Percentiles rank a stretch among this genome's conserved stretches.
These are phyloP conservation scores for Neofusicoccum umdonicola DNA, from an alignment of 2,329 filamentous ascomycete genomes.

Conservation along the genomic window DNA sequence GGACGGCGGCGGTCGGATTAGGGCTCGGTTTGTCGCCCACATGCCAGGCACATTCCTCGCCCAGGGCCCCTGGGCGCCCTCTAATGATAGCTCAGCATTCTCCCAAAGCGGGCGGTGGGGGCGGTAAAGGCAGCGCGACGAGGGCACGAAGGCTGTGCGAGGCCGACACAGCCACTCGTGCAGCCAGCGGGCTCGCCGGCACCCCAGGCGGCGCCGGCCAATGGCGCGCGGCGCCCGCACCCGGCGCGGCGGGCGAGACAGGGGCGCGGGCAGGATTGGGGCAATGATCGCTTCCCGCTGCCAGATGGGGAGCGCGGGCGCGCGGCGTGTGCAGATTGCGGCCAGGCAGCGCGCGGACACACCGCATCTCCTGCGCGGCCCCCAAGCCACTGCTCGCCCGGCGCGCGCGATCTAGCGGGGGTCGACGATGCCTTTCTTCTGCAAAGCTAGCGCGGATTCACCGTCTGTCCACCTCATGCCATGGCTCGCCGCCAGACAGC, in stretches of 20 bases:
- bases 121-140: slow-evolving; percentile 11
- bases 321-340: slow-evolving; percentile 17
- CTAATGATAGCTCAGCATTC: slow-evolving; percentile 16
- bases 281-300: slow-evolving; percentile 19
- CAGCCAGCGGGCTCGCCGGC: slow-evolving; percentile 5
- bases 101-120: slow-evolving; percentile 15
- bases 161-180: slow-evolving; percentile 10
- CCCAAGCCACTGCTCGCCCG: slow-evolving; percentile 33
- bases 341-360: slow-evolving; percentile 29
- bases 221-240: slow-evolving; percentile 21
- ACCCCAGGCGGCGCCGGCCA: background rate
- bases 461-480: slow-evolving; percentile 34
- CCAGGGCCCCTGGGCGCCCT: slow-evolving; percentile 1
- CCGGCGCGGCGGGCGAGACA: slow-evolving; percentile 18
- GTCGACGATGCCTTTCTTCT: slow-evolving; percentile 31
- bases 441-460: slow-evolving; percentile 35
- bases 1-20: slow-evolving; percentile 9
- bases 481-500: slow-evolving; percentile 25
- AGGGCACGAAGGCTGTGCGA: slow-evolving; percentile 15
- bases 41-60: slow-evolving; percentile 10
- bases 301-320: slow-evolving; percentile 14
- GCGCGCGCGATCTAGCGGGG: slow-evolving; percentile 40
- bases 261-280: slow-evolving; percentile 21
- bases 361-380: slow-evolving; percentile 32
- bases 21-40: background rate